Conservation (phyloP, 139 green algal genomes). For the Asterochloris sp. region DNA sequence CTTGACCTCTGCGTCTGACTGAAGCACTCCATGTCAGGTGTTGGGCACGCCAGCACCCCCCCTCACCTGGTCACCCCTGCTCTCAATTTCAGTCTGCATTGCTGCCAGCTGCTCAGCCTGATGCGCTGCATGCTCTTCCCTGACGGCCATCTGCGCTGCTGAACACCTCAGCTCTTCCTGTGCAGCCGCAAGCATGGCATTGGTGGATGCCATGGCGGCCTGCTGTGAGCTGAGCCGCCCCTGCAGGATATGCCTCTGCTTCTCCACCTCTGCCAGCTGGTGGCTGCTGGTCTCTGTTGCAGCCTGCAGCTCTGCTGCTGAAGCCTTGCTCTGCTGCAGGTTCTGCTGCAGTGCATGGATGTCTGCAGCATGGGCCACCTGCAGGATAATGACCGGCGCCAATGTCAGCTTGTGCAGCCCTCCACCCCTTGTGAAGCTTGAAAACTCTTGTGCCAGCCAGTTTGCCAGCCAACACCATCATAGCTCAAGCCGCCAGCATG, state of each 20-base stretch:
- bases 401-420: not conserved
- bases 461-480: no score
- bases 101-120: not conserved
- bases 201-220: not conserved
- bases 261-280: slow-evolving; percentile 7
- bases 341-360: not conserved
- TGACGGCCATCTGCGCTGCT: not conserved
- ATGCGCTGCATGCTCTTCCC: not conserved
- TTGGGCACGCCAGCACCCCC: no score
- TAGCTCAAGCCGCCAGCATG: no score
- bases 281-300: slow-evolving; percentile 4
- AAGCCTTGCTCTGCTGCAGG: not conserved
- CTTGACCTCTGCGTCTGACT: no score
- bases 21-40: no score
- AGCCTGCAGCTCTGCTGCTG: slow-evolving; percentile 4
- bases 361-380: not conserved
- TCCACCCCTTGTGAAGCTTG: no score
- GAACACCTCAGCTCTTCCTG: not conserved
- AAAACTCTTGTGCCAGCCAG: no score
- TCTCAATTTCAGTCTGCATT: not conserved
- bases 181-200: not conserved
- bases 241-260: slow-evolving; percentile 6
- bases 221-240: slow-evolving; percentile 2
- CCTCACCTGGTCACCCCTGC: not conserved
- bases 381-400: not conserved